phyloP scores from a whole-genome alignment of 345 rosid species.

The Boechera stricta region DNA sequence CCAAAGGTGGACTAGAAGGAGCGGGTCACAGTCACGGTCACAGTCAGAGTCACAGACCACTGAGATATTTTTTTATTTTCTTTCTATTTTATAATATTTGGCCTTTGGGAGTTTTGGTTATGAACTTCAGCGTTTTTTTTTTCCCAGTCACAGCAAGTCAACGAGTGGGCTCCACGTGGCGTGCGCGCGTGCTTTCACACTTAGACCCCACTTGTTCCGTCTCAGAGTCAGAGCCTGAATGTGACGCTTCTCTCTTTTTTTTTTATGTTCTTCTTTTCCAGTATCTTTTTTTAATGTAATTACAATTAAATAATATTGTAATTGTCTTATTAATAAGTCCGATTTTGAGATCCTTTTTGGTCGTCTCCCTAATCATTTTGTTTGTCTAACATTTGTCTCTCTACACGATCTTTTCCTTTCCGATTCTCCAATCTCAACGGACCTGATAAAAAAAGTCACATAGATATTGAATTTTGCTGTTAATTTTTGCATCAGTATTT shows the following conservation, averaged over 20 bases:
- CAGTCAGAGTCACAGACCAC: slow-evolving; percentile 33
- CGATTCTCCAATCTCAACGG: background rate
- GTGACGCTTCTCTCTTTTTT: slow-evolving; percentile 31
- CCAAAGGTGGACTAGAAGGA: slow-evolving; percentile 31
- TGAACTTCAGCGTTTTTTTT: slow-evolving; percentile 40
- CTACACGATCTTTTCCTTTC: slow-evolving; percentile 22
- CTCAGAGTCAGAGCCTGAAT: slow-evolving; percentile 53
- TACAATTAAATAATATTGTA: background rate
- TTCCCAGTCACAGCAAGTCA: slow-evolving; percentile 30
- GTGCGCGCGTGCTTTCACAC: slow-evolving; percentile 50
- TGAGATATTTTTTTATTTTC: slow-evolving; percentile 6
- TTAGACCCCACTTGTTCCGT: slow-evolving; percentile 45
- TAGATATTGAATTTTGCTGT: background rate
- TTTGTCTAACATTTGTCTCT: slow-evolving; percentile 23
- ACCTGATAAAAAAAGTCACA: background rate
- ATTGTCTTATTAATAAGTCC: background rate
- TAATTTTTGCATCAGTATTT: background rate
- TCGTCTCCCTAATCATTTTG: slow-evolving; percentile 34
- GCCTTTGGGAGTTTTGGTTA: slow-evolving; percentile 12
- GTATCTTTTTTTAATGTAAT: slow-evolving; percentile 12
- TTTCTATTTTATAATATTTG: background rate
- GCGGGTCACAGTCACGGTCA: slow-evolving; percentile 36
- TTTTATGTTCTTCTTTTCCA: background rate
- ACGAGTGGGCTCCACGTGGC: slow-evolving; percentile 55
- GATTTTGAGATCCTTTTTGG: background rate